These are phyloP conservation scores for Narthecium ossifragum DNA, from an alignment of 106 monocot species.

Conservation along the genomic window DNA sequence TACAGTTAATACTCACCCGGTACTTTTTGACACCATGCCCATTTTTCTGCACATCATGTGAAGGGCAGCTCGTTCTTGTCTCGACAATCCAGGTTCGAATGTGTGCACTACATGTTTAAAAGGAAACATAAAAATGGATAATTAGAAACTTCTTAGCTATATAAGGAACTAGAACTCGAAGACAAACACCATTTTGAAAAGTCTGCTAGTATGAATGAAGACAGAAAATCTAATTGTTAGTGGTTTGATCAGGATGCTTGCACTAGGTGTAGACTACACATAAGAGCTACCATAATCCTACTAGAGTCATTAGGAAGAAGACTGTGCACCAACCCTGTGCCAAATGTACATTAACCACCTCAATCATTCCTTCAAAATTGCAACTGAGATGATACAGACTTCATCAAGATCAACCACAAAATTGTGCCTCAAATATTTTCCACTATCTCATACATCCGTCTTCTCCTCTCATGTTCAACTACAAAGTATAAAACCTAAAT, in stretches of 20 bases:
- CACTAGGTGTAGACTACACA: neutral
- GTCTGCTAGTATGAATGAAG: neutral
- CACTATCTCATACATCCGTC: too few species aligned
- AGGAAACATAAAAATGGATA: neutral
- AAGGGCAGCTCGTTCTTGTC: slow-evolving; percentile 1
- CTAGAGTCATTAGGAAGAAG: too few species aligned
- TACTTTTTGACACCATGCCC: slow-evolving; percentile 12
- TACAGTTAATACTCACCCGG: slow-evolving; percentile 6
- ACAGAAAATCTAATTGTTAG: neutral
- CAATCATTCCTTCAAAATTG: too few species aligned
- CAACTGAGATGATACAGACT: too few species aligned
- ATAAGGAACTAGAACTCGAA: neutral
- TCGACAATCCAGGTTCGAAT: slow-evolving; percentile 11
- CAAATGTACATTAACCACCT: too few species aligned
- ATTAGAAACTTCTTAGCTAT: neutral
- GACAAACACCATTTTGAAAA: neutral
- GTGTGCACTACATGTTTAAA: slow-evolving; percentile 1
- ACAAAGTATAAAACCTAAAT: too few species aligned
- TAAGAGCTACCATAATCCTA: neutral
- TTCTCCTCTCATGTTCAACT: too few species aligned
- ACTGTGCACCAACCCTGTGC: too few species aligned
- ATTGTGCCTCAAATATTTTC: too few species aligned
- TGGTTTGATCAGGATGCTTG: neutral
- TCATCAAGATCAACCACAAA: too few species aligned
- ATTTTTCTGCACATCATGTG: slow-evolving; percentile 11